Evolutionary conservation across 495 filamentous ascomycete species (phyloP).

Genomic region (Podospora fimiseda): DNA sequence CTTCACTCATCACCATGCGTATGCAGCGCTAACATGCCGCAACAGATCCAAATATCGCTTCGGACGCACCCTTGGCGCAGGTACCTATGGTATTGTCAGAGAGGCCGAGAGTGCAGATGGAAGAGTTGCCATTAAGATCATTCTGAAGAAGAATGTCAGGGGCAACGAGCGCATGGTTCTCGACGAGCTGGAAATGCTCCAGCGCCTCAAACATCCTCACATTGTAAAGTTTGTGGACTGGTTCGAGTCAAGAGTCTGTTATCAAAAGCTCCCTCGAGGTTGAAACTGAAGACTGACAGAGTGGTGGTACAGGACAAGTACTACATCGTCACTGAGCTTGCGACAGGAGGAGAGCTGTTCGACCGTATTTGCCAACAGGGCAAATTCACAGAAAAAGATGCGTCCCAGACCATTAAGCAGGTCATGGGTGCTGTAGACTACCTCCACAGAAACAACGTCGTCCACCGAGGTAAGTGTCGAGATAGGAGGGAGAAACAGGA

Average conservation of each 20-base stretch:
- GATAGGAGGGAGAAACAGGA: background rate
- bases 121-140: slow-evolving; percentile 97
- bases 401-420: slow-evolving; percentile 91
- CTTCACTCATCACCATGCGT: background rate
- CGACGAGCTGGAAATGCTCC: slow-evolving; percentile 90
- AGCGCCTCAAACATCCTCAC: slow-evolving; percentile 83
- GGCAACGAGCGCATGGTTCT: slow-evolving; percentile 98
- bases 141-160: slow-evolving; percentile 98
- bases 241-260: slow-evolving; percentile 86
- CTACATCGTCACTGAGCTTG: slow-evolving; percentile 97
- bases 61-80: slow-evolving; percentile 87
- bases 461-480: slow-evolving; percentile 71
- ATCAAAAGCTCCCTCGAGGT: background rate
- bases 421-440: slow-evolving; percentile 93
- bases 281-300: slow-evolving; percentile 2
- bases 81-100: slow-evolving; percentile 96
- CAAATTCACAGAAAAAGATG: slow-evolving; percentile 98
- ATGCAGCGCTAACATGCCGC: slow-evolving; percentile 11
- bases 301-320: slow-evolving; percentile 82
- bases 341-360: slow-evolving; percentile 94
- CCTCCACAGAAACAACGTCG: slow-evolving; percentile 89
- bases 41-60: slow-evolving; percentile 78
- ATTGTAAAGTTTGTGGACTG: slow-evolving; percentile 98
- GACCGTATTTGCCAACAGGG: slow-evolving; percentile 97
- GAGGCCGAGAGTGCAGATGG: slow-evolving; percentile 79